Evolutionary conservation across 352 stramenopile genomes (phyloP), one percentile per base, ranked within the genome.

Genomic region (Sclerospora graminicola): DNA sequence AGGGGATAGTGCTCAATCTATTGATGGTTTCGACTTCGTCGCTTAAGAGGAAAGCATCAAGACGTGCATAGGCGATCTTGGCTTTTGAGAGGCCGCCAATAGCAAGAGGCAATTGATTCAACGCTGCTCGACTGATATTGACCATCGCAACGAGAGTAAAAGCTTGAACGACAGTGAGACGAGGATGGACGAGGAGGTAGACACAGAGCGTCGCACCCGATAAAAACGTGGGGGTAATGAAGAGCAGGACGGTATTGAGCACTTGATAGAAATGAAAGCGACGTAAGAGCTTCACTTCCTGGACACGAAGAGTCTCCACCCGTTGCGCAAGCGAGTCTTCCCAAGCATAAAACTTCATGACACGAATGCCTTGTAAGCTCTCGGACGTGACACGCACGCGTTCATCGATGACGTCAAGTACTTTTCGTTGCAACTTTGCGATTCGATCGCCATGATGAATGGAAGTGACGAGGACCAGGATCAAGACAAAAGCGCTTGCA

Each of bases 301-400:
- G 48, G 2, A 54, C 50, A 8, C 72, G 66, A 20, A 84, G 57
- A 30, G 54, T 54, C n/a, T 45, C 49, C 8, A 84, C 50, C 9
- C 60, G 63, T 5, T 50, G 48, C 1, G 39, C 35, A 2, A 81
- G 42, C 0, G 66, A 66, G 0, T 62, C 45, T 38, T 81, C 69
- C 82, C 83, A 96, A 8, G 71, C 80, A 44, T 95, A 93, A 37
- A 94, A 84, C 48, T 95, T 96, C 39, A 96, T 77, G 41, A 84
- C 81, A 23, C 82, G 66, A 28, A 97, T 89, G 2, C 88, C 90
- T 9, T 80, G 57, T 0, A 98, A 62, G 13, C 93, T 78, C 56
- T 97, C 90, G 30, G 89, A 95, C 16, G 91, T 89, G 29, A 95
- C 73, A 49, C 96, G 94, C 6, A 98, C 82, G 5, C 93, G 73